phyloP scores from a whole-genome alignment of 2,329 filamentous ascomycete genomes.

The Penicillium sp. region DNA sequence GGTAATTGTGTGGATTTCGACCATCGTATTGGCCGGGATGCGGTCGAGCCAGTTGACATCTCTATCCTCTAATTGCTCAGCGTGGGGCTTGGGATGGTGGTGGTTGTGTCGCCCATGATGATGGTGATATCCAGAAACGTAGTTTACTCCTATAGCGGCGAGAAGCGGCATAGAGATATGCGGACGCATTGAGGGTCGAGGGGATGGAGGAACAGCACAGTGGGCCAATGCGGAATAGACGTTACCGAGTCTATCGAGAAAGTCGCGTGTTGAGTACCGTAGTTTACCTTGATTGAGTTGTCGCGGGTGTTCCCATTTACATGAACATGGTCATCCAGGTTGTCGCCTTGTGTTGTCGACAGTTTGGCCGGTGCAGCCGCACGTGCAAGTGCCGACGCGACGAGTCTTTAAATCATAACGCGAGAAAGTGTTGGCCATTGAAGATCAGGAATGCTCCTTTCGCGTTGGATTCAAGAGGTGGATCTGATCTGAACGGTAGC shows the following conservation, averaged over 20 bases:
- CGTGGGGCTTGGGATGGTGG: constrained; percentile 11
- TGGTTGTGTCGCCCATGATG: constrained; percentile 30
- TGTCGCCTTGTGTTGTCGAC: constrained; percentile 3
- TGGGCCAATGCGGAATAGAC: not conserved
- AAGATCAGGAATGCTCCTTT: constrained; percentile 18
- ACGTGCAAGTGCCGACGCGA: constrained; percentile 8
- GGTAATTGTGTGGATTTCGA: constrained; percentile 24
- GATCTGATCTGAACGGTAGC: constrained; percentile 16
- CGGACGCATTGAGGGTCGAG: not conserved
- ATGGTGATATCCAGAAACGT: not conserved
- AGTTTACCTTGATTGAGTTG: not conserved
- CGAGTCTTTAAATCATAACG: constrained; percentile 11
- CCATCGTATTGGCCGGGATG: constrained; percentile 10
- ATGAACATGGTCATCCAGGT: constrained; percentile 9
- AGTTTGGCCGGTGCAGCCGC: not conserved
- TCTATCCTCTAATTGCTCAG: constrained; percentile 9
- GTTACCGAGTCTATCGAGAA: not conserved
- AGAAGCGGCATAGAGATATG: not conserved
- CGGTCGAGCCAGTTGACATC: constrained; percentile 5
- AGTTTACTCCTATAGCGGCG: not conserved
- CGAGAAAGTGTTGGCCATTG: constrained; percentile 7
- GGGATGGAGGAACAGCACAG: not conserved
- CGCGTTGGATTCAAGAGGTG: constrained; percentile 12
- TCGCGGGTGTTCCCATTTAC: not conserved
- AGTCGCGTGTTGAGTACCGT: not conserved